These are phyloP conservation scores for Starmerella floricola DNA, from an alignment of 805 yeast genomes.

Conservation along the genomic window DNA sequence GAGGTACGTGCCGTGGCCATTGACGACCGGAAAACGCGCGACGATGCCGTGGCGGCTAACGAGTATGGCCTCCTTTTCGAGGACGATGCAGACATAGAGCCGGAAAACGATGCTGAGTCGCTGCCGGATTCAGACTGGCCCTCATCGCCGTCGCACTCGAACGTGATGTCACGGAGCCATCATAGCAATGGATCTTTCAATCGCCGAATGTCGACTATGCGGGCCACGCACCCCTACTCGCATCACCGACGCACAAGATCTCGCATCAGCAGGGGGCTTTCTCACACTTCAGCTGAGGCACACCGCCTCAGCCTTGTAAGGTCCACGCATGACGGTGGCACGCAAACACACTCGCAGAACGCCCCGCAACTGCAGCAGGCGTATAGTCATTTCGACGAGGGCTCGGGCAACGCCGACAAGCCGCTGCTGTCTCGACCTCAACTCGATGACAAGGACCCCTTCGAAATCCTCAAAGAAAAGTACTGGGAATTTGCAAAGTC, in stretches of 20 bases:
- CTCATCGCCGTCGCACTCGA: neutral
- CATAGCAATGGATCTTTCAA: neutral
- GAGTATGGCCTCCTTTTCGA: conserved; percentile 9
- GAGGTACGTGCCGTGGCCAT: conserved; percentile 4
- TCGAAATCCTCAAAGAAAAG: conserved; percentile 7
- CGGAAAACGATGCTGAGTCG: conserved; percentile 4
- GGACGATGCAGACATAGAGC: neutral
- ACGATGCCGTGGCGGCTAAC: neutral
- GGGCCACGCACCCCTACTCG: neutral
- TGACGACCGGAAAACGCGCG: conserved; percentile 1
- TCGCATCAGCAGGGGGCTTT: no score
- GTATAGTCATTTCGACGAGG: no score
- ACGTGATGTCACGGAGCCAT: neutral
- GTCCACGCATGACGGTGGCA: no score
- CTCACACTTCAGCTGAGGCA: no score
- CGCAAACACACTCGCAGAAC: no score
- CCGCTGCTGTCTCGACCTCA: conserved; percentile 1
- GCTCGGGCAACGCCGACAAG: neutral
- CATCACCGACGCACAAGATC: no score
- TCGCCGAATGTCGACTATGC: neutral
- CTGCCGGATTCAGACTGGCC: neutral
- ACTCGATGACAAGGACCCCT: conserved; percentile 1
- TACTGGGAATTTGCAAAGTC: conserved; percentile 6
- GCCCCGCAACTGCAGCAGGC: no score
- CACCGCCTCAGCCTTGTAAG: no score